A percentile compares a stretch with the other conserved stretches of the same genome.
Conservation (phyloP, 306 rosid genomes). For the Lathyrus aphaca region DNA sequence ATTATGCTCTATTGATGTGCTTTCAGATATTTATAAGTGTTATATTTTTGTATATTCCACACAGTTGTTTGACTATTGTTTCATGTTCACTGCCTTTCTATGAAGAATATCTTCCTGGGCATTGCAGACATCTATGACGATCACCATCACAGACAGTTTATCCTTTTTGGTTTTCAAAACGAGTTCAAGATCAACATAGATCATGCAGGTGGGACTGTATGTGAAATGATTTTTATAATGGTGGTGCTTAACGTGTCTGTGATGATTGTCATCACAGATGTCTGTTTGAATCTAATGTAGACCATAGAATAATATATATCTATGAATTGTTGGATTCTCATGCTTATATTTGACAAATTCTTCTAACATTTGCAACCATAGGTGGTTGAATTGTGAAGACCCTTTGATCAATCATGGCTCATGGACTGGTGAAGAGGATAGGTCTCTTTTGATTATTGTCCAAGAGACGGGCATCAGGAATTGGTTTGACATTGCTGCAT, state of each 20-base stretch:
- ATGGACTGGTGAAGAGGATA: constrained; percentile 79
- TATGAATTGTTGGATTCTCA: constrained; percentile 26
- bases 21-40: constrained; percentile 22
- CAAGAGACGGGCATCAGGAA: constrained; percentile 69
- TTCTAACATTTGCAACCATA: constrained; percentile 42
- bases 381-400: constrained; percentile 97
- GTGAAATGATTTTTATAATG: constrained; percentile 52
- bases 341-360: constrained; percentile 26
- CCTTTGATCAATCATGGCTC: constrained; percentile 73
- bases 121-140: constrained; percentile 71
- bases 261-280: constrained; percentile 70
- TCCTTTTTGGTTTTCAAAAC: constrained; percentile 65
- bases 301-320: constrained; percentile 15
- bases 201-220: constrained; percentile 72
- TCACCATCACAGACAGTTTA: constrained; percentile 65
- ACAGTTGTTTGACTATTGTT: constrained; percentile 55
- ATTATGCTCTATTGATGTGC: constrained; percentile 13
- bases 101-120: constrained; percentile 60
- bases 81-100: constrained; percentile 52
- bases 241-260: constrained; percentile 64
- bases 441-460: constrained; percentile 61
- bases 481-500: constrained; percentile 75
- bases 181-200: constrained; percentile 56
- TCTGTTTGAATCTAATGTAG: constrained; percentile 39
- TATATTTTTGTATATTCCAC: constrained; percentile 38